Percentiles rank a stretch among this genome's conserved stretches.
These are phyloP conservation scores for Talaromyces sp. DNA, from an alignment of 2,329 filamentous ascomycete genomes.

Conservation along the genomic window DNA sequence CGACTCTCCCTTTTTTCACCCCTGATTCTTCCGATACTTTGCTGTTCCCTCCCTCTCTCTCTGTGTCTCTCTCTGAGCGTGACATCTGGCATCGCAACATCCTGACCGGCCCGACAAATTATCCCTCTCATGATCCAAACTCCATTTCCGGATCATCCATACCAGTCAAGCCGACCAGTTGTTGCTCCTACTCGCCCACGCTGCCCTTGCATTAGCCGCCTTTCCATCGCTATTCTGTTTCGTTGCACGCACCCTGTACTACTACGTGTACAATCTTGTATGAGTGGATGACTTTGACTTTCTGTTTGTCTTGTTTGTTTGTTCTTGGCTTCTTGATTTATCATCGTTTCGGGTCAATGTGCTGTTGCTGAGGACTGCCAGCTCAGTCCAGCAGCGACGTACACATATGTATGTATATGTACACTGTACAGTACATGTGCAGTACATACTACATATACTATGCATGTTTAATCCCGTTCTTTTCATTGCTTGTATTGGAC, in stretches of 20 bases:
- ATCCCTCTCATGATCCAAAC: constrained; percentile 1
- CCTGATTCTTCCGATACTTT: constrained; percentile 12
- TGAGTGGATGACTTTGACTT: constrained; percentile 16
- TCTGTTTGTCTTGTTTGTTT: constrained; percentile 9
- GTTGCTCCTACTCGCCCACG: constrained; percentile 12
- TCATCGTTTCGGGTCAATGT: not conserved
- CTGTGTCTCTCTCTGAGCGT: not conserved
- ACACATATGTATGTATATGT: constrained; percentile 6
- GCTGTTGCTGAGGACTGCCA: constrained; percentile 2
- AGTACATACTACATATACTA: constrained; percentile 6
- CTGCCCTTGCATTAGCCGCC: constrained; percentile 18
- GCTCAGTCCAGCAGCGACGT: constrained; percentile 14
- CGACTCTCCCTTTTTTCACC: constrained; percentile 5
- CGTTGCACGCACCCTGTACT: constrained; percentile 10
- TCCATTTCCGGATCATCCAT: constrained; percentile 6
- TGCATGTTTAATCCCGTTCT: not conserved
- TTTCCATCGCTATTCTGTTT: constrained; percentile 5
- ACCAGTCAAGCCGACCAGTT: not conserved
- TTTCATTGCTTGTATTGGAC: not conserved
- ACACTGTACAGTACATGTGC: constrained; percentile 6
- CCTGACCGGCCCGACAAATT: constrained; percentile 1
- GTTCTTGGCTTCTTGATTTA: not conserved
- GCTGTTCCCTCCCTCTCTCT: not conserved
- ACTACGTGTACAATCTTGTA: constrained; percentile 20
- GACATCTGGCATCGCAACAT: not conserved